A percentile compares a stretch with the other conserved stretches of the same genome.
Conservation (phyloP, 441 rosid species). For the Gossypium davidsonii region DNA sequence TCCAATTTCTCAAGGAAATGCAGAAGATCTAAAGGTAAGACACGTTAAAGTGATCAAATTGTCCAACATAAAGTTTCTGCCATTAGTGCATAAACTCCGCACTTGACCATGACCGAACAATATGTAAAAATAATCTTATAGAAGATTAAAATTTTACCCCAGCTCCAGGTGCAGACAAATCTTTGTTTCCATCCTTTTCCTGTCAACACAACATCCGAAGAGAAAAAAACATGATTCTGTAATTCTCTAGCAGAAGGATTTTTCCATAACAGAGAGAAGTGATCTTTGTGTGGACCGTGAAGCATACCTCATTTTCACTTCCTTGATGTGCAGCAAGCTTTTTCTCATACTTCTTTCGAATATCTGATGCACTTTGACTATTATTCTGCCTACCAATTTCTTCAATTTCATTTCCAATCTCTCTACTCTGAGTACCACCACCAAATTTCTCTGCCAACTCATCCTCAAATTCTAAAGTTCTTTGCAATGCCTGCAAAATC, state of each 20-base stretch:
- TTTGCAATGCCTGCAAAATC: conserved; percentile 66
- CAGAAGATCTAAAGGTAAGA: not conserved
- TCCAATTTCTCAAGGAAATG: conserved; percentile 1
- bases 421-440: conserved; percentile 60
- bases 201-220: conserved; percentile 31
- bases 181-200: conserved; percentile 71
- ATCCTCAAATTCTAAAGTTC: conserved; percentile 95
- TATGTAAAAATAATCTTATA: conserved; percentile 1
- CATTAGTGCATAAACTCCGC: not conserved
- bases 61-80: not conserved
- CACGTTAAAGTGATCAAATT: not conserved
- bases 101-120: not conserved
- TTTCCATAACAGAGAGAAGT: not conserved
- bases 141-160: conserved; percentile 54
- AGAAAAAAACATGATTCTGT: conserved; percentile 3
- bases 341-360: conserved; percentile 90
- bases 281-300: conserved; percentile 4
- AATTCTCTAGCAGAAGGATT: not conserved
- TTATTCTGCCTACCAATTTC: conserved; percentile 72
- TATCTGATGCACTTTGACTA: conserved; percentile 71
- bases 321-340: conserved; percentile 86
- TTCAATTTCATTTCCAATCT: conserved; percentile 71
- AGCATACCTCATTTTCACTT: conserved; percentile 51
- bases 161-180: conserved; percentile 86
- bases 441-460: conserved; percentile 97